Evolutionary conservation across 192 early-diverging fungal genomes (phyloP).

Genomic region (Gamsiella multidivaricata): DNA sequence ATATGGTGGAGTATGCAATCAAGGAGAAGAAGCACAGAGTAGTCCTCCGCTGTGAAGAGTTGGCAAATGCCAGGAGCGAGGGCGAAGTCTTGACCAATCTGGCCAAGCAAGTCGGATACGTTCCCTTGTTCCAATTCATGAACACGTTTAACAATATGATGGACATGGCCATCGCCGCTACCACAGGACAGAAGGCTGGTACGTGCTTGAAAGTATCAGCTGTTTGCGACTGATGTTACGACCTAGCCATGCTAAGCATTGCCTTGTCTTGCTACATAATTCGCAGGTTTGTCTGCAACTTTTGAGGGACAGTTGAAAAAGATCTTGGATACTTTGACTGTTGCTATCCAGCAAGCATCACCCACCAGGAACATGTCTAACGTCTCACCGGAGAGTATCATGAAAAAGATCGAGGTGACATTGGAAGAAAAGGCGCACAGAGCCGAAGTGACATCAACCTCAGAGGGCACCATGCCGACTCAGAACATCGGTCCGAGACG

Average conservation of each 20-base stretch:
- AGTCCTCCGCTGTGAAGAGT: conserved; percentile 80
- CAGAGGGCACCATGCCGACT: conserved; percentile 21
- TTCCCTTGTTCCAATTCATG: conserved; percentile 89
- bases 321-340: conserved; percentile 85
- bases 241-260: neutral
- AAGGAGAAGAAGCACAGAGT: conserved; percentile 77
- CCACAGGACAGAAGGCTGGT: conserved; percentile 87
- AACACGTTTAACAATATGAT: conserved; percentile 77
- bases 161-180: conserved; percentile 87
- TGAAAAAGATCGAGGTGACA: conserved; percentile 46
- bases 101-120: conserved; percentile 90
- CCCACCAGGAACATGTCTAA: conserved; percentile 55
- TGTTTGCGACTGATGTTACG: no score
- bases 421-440: conserved; percentile 37
- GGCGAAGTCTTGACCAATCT: conserved; percentile 79
- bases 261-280: neutral
- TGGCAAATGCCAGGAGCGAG: conserved; percentile 78
- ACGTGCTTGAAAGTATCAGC: no score
- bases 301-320: conserved; percentile 84
- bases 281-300: conserved; percentile 76
- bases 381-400: conserved; percentile 56
- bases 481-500: conserved; percentile 1
- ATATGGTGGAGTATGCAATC: conserved; percentile 78
- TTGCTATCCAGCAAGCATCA: conserved; percentile 68
- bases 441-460: neutral